Percentiles rank a stretch among this genome's conserved stretches.
phyloP scores from a whole-genome alignment of 352 stramenopile species.

The Pythium dissotocum region DNA sequence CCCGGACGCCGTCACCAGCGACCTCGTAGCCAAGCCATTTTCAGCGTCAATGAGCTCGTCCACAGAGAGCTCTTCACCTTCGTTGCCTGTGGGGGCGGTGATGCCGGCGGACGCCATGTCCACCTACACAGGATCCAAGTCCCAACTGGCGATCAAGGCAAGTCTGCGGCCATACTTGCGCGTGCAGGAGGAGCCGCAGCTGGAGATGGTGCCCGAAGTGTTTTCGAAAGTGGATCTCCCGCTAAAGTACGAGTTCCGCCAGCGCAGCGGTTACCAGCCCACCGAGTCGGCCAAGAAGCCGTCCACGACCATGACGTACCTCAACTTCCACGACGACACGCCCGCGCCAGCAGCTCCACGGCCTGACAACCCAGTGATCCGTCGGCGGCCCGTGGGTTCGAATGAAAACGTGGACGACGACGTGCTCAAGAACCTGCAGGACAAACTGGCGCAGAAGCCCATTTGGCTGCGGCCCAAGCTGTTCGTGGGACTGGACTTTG shows the following conservation, averaged over 20 bases:
- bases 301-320: conserved; percentile 75
- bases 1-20: conserved; percentile 25
- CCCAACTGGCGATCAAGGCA: conserved; percentile 48
- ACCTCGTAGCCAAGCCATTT: neutral
- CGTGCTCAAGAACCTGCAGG: conserved; percentile 55
- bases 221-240: conserved; percentile 85
- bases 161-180: conserved; percentile 62
- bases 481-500: conserved; percentile 59
- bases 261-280: conserved; percentile 70
- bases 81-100: conserved; percentile 13
- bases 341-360: conserved; percentile 48
- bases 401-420: conserved; percentile 62
- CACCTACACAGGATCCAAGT: conserved; percentile 41
- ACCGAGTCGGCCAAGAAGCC: conserved; percentile 58
- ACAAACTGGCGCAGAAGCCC: conserved; percentile 64
- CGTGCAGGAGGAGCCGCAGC: conserved; percentile 45
- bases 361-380: conserved; percentile 48
- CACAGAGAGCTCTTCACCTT: neutral
- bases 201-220: conserved; percentile 79
- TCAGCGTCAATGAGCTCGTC: neutral
- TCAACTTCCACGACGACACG: conserved; percentile 76
- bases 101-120: conserved; percentile 31
- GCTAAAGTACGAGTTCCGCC: conserved; percentile 84
- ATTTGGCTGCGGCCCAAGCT: conserved; percentile 76
- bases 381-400: conserved; percentile 51